Base-by-base conservation (phyloP, 257 asterid genomes). In the Solanum microdontum region DNA sequence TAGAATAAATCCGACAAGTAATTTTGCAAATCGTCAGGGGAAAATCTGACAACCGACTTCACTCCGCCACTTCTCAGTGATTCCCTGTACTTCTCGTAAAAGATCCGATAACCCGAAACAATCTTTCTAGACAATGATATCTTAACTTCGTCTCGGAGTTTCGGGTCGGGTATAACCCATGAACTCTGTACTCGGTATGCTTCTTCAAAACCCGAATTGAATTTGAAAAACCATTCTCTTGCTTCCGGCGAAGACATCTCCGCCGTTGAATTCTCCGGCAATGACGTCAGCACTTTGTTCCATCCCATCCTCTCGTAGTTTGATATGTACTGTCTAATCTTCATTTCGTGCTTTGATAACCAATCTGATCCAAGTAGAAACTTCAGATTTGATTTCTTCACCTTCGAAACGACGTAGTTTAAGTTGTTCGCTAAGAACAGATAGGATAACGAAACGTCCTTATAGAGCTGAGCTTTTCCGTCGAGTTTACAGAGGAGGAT, bases 401-500 rank as follows among this genome's bases (percentile, higher is more conserved):
- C 92, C 90, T 95, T 95, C 11, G 94, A 88, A 88, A 94, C 96
- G 88, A 95, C 92, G 91, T 95, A 95, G 95, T 95, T 93, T 34
- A 94, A 26, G 90, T 96, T 96, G 91, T 96, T 95, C 0, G 99
- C 98, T 3, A 96, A 34, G 91, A 96, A 94, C 76, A 96, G 19
- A 89, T 96, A 96, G 4, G 96, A 92, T 68, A 92, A 87, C 23
- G 98, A 92, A 90, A 93, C 96, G 92, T 96, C 95, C 74, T 91
- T 88, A 89, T 92, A 94, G 48, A 62, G 66, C 82, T 85, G 93
- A 23, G 99, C 99, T 87, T 96, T 95, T 4, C 92, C 94, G 87
- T 96, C 98, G 80, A 96, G 94, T 88, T 96, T 96, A 43, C 99
- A 96, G 11, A 95, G 92, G 84, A 96, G 95, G 45, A 95, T 90